Base-by-base conservation (phyloP, 2,329 filamentous ascomycete genomes). In the Pseudopyrenochaeta lycopersici region DNA sequence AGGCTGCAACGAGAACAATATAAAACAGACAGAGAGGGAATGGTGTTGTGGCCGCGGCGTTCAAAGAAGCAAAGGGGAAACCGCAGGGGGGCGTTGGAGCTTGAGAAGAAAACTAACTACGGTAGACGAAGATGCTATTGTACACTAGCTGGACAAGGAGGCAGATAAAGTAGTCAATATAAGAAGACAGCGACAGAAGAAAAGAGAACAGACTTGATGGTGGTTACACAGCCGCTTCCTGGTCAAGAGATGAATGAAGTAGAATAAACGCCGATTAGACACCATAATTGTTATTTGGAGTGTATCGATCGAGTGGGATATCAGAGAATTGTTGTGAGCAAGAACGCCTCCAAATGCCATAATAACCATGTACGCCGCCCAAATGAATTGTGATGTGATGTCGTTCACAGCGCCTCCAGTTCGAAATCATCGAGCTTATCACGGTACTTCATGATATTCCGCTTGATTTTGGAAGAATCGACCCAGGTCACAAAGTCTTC, bases 401-500 rank as follows among this genome's bases (percentile, higher is more conserved):
- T 23, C 11, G 17, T 42, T 46, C 57, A 75, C 36, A 74, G 46
- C 17, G 68, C 64, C 38, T 73, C 73, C 43, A 97, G 80, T 80
- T 98, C 94, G 72, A 96, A 98, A 78, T 98, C 94, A 78, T 98
- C 94, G 78, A 97, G 78, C 81, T 96, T 91, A 77, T 97, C 92
- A 67, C 92, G 87, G 75, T 97, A 98, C 78, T 91, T 91, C 86
- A 97, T 88, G 61, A 97, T 96, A 73, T 92, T 95, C 73, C 90
- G 86, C 89, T 96, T 97, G 76, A 98, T 93, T 90, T 97, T 97
- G 77, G 91, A 96, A 55, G 91, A 92, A 68, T 96, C 91, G 9
- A 94, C 89, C 94, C 94, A 98, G 0, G 94, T 97, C 15, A 98
- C 90, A 74, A 96, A 97, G 78, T 98, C 94, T 78, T 98, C 94